phyloP scores from a whole-genome alignment of 164 flowering plant species.

The Chimonanthus praecox region DNA sequence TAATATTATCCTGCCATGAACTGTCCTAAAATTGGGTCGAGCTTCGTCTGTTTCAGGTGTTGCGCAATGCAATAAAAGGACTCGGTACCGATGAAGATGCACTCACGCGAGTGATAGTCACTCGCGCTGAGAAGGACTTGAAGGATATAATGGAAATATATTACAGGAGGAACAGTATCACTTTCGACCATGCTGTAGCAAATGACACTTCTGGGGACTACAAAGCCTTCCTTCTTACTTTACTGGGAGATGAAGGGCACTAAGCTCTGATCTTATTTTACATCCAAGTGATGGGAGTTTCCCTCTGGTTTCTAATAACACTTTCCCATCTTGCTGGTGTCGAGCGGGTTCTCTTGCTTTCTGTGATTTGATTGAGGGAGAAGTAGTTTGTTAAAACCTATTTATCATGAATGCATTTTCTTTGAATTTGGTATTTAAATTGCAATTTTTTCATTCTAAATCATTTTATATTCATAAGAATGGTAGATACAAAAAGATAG shows the following conservation, averaged over 20 bases:
- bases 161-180: slow-evolving; percentile 55
- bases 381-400: neutral
- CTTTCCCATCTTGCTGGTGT: neutral
- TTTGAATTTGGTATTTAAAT: neutral
- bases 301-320: neutral
- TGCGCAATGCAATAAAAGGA: slow-evolving; percentile 45
- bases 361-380: neutral
- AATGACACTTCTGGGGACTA: slow-evolving; percentile 80
- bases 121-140: slow-evolving; percentile 79
- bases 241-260: slow-evolving; percentile 38
- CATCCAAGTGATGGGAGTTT: neutral
- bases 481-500: too few relatives aligned
- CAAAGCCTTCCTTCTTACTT: slow-evolving; percentile 60
- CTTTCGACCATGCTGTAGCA: slow-evolving; percentile 53
- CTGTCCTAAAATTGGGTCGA: neutral
- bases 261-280: neutral
- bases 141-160: slow-evolving; percentile 60
- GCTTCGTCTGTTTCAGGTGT: slow-evolving; percentile 21
- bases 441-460: too few relatives aligned
- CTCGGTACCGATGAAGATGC: slow-evolving; percentile 69
- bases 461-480: too few relatives aligned
- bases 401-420: neutral
- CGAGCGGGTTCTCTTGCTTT: too few relatives aligned
- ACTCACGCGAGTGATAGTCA: slow-evolving; percentile 61
- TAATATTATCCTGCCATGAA: too few relatives aligned